Evolutionary conservation across 192 early-diverging fungal species (phyloP), one percentile per base, ranked within the genome.

Genomic region (Dispira parvispora): DNA sequence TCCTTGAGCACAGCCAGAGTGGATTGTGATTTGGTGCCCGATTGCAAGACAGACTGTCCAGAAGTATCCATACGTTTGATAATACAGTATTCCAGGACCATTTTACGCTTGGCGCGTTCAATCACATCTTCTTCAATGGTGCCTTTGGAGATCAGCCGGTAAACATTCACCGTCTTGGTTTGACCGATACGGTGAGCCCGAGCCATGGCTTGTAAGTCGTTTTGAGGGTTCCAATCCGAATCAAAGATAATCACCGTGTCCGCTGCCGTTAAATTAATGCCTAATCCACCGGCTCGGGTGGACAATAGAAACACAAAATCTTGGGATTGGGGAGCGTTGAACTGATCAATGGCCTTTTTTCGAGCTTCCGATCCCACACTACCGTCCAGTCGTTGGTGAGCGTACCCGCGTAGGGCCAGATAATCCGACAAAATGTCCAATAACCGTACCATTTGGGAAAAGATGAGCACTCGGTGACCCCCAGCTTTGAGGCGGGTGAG

Each of bases 31-130:
- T 70, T 72, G 16, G 64, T 70, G 65, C 75, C 73, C 63, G 74
- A 67, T 43, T 76, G 77, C 61, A 86, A 67, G 45, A 88, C 75
- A 63, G 82, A 82, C 70, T 83, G 78, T 0, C 92, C 92, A 13
- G 92, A 89, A 11, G 92, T 95, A 69, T 98, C 94, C 94, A 99
- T 98, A 68, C 92, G 89, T 68, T 94, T 96, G 74, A 99, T 99
- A 68, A 99, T 92, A 68, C 89, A 93, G 75, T 98, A 98, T 73
- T 99, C 97, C 9, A 99, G 77, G 25, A 99, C 94, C 95, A 96
- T 98, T 73, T 99, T 99, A 67, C 91, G 80, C 68, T 99, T 99
- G 32, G 97, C 97, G 11, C 97, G 85, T 70, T 99, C 97, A 44
- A 98, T 81, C 63, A 99, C 92, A 52, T 96, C 90, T 73, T 99